phyloP scores from a whole-genome alignment of 441 rosid species.

The Erodium texanum region DNA sequence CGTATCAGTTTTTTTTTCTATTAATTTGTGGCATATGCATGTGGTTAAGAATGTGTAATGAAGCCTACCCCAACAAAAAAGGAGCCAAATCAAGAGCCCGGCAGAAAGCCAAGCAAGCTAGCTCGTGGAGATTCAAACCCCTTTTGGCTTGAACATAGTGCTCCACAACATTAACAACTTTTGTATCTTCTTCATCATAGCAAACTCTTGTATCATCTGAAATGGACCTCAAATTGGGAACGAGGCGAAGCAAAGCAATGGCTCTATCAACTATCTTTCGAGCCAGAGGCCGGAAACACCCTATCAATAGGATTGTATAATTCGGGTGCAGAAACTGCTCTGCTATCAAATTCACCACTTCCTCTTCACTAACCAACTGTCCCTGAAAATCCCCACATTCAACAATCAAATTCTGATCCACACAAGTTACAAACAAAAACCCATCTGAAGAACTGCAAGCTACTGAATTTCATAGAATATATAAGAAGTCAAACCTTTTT shows the following conservation, averaged over 20 bases:
- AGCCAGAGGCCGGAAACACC: conserved; percentile 56
- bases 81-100: conserved; percentile 77
- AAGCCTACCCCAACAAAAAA: conserved; percentile 38
- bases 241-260: conserved; percentile 35
- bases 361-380: conserved; percentile 36
- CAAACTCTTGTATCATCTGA: conserved; percentile 21
- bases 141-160: conserved; percentile 41
- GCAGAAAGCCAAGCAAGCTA: conserved; percentile 78
- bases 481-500: conserved; percentile 18
- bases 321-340: conserved; percentile 64
- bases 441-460: neutral
- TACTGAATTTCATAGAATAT: neutral
- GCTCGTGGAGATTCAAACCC: conserved; percentile 76
- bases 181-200: conserved; percentile 26
- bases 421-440: neutral
- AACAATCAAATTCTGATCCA: neutral
- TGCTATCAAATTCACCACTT: conserved; percentile 42
- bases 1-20: neutral
- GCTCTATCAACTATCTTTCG: conserved; percentile 32
- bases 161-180: conserved; percentile 41
- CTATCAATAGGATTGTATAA: conserved; percentile 58
- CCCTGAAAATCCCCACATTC: neutral
- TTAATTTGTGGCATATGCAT: neutral
- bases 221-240: conserved; percentile 47
- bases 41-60: neutral